Evolutionary conservation across 352 stramenopile species (phyloP).

Genomic region (Thraustochytrium striatum): DNA sequence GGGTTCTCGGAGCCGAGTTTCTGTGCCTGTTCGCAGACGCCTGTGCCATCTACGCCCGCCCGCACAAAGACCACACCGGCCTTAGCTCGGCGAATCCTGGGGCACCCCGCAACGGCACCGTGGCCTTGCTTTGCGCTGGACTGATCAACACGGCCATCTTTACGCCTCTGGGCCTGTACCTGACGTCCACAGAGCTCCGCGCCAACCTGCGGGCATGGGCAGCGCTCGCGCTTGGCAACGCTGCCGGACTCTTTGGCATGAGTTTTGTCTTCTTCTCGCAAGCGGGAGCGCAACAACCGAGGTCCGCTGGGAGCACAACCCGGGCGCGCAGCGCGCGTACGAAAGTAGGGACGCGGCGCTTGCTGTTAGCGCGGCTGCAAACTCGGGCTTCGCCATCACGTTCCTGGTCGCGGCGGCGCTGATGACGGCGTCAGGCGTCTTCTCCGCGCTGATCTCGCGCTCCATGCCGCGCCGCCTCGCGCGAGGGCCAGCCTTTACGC

Average conservation of each 20-base stretch:
- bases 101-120: too few relatives aligned
- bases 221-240: not conserved
- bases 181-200: not conserved
- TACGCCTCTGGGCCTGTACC: not conserved
- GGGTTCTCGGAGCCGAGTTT: not conserved
- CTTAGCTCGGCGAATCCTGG: not conserved
- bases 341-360: not conserved
- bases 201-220: not conserved
- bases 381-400: too few relatives aligned
- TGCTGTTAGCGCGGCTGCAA: not conserved
- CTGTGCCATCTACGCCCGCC: not conserved
- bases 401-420: too few relatives aligned
- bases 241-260: not conserved
- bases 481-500: too few relatives aligned
- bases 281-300: too few relatives aligned
- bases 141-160: not conserved
- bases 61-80: not conserved
- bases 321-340: not conserved
- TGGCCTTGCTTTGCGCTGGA: too few relatives aligned
- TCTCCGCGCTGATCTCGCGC: too few relatives aligned
- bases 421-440: too few relatives aligned
- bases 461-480: too few relatives aligned
- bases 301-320: too few relatives aligned
- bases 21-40: slow-evolving; percentile 5
- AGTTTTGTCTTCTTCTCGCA: not conserved